Percentiles rank a stretch among this genome's conserved stretches.
These are phyloP conservation scores for Trichoderma breve DNA, from an alignment of 2,329 filamentous ascomycete species.

Conservation along the genomic window DNA sequence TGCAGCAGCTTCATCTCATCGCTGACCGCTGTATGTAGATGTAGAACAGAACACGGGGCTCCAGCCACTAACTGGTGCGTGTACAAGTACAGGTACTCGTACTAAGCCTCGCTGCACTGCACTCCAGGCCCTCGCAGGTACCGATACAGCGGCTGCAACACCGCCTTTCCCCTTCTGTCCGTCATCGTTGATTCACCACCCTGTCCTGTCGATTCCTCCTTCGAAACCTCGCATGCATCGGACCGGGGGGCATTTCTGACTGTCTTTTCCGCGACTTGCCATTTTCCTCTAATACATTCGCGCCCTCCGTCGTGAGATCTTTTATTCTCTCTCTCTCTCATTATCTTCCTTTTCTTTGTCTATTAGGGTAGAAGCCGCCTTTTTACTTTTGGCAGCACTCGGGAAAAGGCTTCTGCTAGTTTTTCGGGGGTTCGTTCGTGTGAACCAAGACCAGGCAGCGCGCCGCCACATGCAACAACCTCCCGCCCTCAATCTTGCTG, in stretches of 20 bases:
- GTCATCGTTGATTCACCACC: conserved; percentile 15
- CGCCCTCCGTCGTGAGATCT: background rate
- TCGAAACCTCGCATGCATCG: conserved; percentile 16
- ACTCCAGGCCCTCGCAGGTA: background rate
- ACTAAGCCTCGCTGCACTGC: background rate
- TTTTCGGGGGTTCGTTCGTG: background rate
- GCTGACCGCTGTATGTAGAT: background rate
- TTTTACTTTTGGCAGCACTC: background rate
- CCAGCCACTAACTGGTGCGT: background rate
- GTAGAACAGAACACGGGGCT: background rate
- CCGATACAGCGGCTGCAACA: background rate
- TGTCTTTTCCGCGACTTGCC: background rate
- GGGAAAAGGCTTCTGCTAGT: background rate
- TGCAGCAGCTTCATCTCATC: background rate
- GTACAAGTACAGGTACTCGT: background rate
- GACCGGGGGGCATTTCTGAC: conserved; percentile 9
- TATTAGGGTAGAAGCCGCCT: background rate
- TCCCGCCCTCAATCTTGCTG: background rate
- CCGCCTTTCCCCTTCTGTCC: conserved; percentile 17
- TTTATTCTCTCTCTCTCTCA: background rate
- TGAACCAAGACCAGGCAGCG: background rate
- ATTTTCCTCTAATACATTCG: background rate
- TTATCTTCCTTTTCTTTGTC: background rate
- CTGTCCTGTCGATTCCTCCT: conserved; percentile 11
- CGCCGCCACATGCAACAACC: background rate